These are phyloP conservation scores for Aspergillus incahuasiensis DNA, from an alignment of 495 filamentous ascomycete genomes.

Conservation along the genomic window DNA sequence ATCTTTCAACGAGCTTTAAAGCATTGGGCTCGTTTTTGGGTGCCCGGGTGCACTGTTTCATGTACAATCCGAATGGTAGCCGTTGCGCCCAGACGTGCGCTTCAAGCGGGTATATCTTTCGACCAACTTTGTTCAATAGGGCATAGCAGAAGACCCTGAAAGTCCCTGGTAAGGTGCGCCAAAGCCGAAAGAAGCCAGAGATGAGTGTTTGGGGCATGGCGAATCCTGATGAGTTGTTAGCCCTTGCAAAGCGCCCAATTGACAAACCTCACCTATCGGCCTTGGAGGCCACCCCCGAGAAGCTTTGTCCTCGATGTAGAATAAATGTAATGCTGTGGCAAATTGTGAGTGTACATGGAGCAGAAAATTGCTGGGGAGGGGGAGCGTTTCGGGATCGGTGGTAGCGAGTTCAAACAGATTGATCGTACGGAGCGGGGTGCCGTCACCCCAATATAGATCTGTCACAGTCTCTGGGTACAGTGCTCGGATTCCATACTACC, in stretches of 20 bases:
- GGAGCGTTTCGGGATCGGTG: neutral
- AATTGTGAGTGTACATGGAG: slow-evolving; percentile 12
- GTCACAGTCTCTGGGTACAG: neutral
- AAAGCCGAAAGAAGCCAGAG: neutral
- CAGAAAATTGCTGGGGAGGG: slow-evolving; percentile 6
- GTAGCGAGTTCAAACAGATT: neutral
- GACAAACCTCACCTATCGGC: neutral
- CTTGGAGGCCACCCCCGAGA: slow-evolving; percentile 9
- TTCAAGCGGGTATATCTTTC: slow-evolving; percentile 1
- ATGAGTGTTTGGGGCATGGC: neutral
- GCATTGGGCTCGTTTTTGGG: slow-evolving; percentile 14
- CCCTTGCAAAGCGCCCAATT: neutral
- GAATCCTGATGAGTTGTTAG: neutral
- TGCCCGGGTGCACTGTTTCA: slow-evolving; percentile 17
- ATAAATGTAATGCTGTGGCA: slow-evolving; percentile 14
- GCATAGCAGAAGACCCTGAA: slow-evolving; percentile 1
- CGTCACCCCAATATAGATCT: neutral
- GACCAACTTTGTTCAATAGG: neutral
- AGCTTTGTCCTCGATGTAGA: slow-evolving; percentile 13
- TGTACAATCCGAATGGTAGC: slow-evolving; percentile 16
- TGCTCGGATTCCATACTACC: neutral
- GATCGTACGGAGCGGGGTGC: neutral
- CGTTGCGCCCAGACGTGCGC: slow-evolving; percentile 6
- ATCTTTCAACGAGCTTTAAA: slow-evolving; percentile 14
- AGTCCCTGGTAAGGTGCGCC: neutral